Conservation (phyloP, 1,284 basidiomycete species). For the Papiliotrema flavescens region DNA sequence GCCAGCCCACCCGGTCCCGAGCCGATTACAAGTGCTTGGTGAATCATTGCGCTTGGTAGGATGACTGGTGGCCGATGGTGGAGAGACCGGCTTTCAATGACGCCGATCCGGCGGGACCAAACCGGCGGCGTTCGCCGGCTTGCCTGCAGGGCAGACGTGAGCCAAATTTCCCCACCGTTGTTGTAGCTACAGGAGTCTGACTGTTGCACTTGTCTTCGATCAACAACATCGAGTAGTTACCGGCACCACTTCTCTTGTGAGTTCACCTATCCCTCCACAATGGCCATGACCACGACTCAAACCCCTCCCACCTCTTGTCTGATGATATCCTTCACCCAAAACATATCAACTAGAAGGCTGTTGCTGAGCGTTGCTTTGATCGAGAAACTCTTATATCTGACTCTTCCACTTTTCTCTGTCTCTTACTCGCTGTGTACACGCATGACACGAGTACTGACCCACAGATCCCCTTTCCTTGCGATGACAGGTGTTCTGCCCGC, state of each 20-base stretch:
- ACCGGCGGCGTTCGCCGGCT: no score
- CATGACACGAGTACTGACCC: not conserved
- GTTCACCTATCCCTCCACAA: no score
- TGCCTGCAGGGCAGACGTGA: no score
- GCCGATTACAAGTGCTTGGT: conserved; percentile 11
- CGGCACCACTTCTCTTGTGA: no score
- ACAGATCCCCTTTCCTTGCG: not conserved
- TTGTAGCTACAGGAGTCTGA: no score
- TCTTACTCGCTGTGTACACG: not conserved
- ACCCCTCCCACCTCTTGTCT: no score
- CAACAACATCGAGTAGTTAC: no score
- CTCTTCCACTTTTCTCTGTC: not conserved
- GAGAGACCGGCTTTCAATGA: not conserved
- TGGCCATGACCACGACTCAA: no score
- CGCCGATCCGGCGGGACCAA: no score
- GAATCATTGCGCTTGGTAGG: not conserved
- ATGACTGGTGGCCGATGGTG: not conserved
- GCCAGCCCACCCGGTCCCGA: conserved; percentile 23
- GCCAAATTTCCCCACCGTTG: no score
- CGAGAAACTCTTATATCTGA: conserved; percentile 3
- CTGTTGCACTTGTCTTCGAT: no score
- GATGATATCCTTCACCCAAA: conserved; percentile 1
- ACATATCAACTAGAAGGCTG: conserved; percentile 14
- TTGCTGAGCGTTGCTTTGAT: conserved; percentile 13
- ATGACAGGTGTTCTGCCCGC: not conserved